Evolutionary conservation across 1,139 yeast genomes (phyloP).

Genomic region (Candida neerlandica): DNA sequence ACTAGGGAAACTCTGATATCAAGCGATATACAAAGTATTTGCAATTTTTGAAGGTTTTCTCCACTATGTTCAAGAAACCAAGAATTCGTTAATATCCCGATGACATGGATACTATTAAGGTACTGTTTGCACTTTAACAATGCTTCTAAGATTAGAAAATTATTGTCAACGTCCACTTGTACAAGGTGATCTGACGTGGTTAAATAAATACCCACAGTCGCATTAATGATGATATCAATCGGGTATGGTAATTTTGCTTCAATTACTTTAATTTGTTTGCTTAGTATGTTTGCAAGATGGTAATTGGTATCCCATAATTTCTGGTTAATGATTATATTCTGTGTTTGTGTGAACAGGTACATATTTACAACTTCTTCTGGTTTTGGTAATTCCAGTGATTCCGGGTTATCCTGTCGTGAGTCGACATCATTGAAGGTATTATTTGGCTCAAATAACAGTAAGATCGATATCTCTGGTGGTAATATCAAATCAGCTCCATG

Average conservation of each 20-base stretch:
- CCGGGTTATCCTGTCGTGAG: background rate
- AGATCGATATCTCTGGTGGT: slow-evolving; percentile 12
- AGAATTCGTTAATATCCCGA: slow-evolving; percentile 6
- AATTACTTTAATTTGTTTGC: slow-evolving; percentile 1
- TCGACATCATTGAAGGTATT: background rate
- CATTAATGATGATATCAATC: slow-evolving; percentile 14
- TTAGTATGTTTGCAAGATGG: slow-evolving; percentile 4
- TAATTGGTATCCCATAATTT: slow-evolving; percentile 11
- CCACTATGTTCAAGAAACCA: slow-evolving; percentile 11
- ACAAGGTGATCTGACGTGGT: slow-evolving; percentile 10
- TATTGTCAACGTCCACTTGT: slow-evolving; percentile 9
- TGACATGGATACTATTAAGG: slow-evolving; percentile 10
- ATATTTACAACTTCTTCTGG: background rate
- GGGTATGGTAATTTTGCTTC: slow-evolving; percentile 11
- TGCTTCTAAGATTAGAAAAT: slow-evolving; percentile 10
- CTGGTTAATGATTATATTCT: slow-evolving; percentile 12
- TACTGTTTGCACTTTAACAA: slow-evolving; percentile 9
- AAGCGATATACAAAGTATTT: slow-evolving; percentile 11
- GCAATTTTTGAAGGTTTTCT: slow-evolving; percentile 12
- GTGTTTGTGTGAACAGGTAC: slow-evolving; percentile 7
- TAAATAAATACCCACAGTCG: slow-evolving; percentile 12
- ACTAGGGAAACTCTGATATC: slow-evolving; percentile 11
- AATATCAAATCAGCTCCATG: background rate
- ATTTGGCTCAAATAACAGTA: slow-evolving; percentile 12
- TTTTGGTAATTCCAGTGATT: background rate